These are phyloP conservation scores for Rosa persica DNA, from an alignment of 306 rosid species.

Conservation along the genomic window DNA sequence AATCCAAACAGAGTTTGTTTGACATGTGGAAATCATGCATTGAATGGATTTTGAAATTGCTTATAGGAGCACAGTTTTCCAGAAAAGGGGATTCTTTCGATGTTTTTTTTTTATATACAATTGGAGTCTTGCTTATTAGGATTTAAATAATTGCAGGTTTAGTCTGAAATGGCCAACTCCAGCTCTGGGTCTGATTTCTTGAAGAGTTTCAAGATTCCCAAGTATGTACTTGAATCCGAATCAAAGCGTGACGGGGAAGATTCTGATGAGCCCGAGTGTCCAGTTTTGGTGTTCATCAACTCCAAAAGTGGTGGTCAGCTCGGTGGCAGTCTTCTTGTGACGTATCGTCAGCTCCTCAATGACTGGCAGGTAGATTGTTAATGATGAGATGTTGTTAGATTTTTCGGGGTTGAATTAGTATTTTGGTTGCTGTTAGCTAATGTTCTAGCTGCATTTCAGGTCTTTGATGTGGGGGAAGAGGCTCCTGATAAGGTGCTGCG, in stretches of 20 bases:
- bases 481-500: conserved; percentile 72
- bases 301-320: conserved; percentile 98
- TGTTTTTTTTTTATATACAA: no score
- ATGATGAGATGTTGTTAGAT: not conserved
- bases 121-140: not conserved
- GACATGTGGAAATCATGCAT: not conserved
- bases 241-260: conserved; percentile 33
- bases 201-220: conserved; percentile 62
- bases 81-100: not conserved
- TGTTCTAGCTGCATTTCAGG: conserved; percentile 42
- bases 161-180: conserved; percentile 44
- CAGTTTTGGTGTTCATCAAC: conserved; percentile 79
- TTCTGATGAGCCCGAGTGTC: conserved; percentile 48
- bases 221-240: conserved; percentile 57
- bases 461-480: conserved; percentile 82
- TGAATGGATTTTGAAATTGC: not conserved
- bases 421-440: not conserved
- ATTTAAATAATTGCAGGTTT: conserved; percentile 23
- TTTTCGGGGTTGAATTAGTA: not conserved
- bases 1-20: not conserved
- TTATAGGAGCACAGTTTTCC: not conserved
- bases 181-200: conserved; percentile 27
- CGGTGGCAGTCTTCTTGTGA: conserved; percentile 72
- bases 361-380: conserved; percentile 53
- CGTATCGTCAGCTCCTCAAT: conserved; percentile 60